phyloP scores from a whole-genome alignment of 441 rosid genomes.

The Pelargonium myrrhifolium region DNA sequence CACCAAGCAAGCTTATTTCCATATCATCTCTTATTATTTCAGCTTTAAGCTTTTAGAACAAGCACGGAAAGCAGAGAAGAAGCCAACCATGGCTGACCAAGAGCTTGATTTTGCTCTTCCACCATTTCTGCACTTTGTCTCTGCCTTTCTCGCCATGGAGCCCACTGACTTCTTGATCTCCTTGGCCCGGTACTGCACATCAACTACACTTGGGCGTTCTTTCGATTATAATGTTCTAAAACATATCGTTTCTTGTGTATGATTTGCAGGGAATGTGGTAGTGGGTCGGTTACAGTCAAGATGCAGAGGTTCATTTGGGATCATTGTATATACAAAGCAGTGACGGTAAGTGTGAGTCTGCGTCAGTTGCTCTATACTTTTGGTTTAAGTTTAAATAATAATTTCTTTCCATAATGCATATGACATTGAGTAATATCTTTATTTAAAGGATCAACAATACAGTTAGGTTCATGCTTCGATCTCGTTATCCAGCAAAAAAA shows the following conservation, averaged over 20 bases:
- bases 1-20: neutral
- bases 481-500: too few species aligned
- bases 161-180: conserved; percentile 41
- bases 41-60: neutral
- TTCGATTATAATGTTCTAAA: neutral
- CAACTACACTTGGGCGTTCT: neutral
- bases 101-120: conserved; percentile 25
- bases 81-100: conserved; percentile 27
- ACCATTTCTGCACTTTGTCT: conserved; percentile 44
- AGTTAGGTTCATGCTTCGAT: too few species aligned
- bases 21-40: neutral
- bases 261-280: conserved; percentile 44
- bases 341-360: conserved; percentile 13
- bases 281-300: conserved; percentile 46
- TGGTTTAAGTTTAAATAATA: neutral
- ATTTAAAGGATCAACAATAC: too few species aligned
- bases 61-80: neutral
- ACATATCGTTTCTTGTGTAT: neutral
- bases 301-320: conserved; percentile 72
- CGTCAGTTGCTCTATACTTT: neutral
- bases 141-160: conserved; percentile 78
- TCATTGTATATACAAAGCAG: conserved; percentile 36
- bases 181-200: conserved; percentile 40
- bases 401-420: neutral
- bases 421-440: neutral